A percentile compares a stretch with the other conserved stretches of the same genome.
These are phyloP conservation scores for Myriosclerotinia scirpicola DNA, from an alignment of 2,329 filamentous ascomycete genomes.

Conservation along the genomic window DNA sequence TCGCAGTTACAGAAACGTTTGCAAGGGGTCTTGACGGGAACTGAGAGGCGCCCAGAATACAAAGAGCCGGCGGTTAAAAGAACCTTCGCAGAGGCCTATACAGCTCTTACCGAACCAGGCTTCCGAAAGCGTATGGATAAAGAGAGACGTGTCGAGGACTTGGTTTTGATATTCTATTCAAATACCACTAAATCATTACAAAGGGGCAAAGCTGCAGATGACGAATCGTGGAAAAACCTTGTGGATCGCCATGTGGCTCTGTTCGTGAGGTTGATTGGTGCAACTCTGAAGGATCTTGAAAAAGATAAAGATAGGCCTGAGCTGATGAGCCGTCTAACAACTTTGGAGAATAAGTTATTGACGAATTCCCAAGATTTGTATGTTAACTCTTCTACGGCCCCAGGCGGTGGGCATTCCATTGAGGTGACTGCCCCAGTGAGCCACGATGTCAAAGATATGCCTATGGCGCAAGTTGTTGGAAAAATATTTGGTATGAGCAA, in stretches of 20 bases:
- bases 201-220: slow-evolving; percentile 71
- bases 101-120: slow-evolving; percentile 82
- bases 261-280: slow-evolving; percentile 83
- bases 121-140: slow-evolving; percentile 93
- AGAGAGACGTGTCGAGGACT: slow-evolving; percentile 86
- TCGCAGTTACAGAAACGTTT: slow-evolving; percentile 56
- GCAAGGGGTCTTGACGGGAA: slow-evolving; percentile 61
- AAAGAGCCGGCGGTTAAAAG: slow-evolving; percentile 88
- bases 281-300: slow-evolving; percentile 78
- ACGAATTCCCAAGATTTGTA: slow-evolving; percentile 90
- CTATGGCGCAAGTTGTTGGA: slow-evolving; percentile 82
- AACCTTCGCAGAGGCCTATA: slow-evolving; percentile 92
- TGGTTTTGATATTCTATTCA: slow-evolving; percentile 95
- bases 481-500: slow-evolving; percentile 80
- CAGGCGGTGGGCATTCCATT: slow-evolving; percentile 60
- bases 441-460: slow-evolving; percentile 97
- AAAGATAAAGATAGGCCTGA: slow-evolving; percentile 85
- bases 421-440: slow-evolving; percentile 82
- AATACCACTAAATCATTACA: slow-evolving; percentile 88
- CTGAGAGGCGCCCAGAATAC: slow-evolving; percentile 82
- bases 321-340: slow-evolving; percentile 72
- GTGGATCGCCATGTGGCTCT: slow-evolving; percentile 93
- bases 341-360: slow-evolving; percentile 88
- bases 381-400: slow-evolving; percentile 58
- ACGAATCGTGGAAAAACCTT: slow-evolving; percentile 87